These are phyloP conservation scores for Candida ulmi DNA, from an alignment of 805 yeast genomes.

Conservation along the genomic window DNA sequence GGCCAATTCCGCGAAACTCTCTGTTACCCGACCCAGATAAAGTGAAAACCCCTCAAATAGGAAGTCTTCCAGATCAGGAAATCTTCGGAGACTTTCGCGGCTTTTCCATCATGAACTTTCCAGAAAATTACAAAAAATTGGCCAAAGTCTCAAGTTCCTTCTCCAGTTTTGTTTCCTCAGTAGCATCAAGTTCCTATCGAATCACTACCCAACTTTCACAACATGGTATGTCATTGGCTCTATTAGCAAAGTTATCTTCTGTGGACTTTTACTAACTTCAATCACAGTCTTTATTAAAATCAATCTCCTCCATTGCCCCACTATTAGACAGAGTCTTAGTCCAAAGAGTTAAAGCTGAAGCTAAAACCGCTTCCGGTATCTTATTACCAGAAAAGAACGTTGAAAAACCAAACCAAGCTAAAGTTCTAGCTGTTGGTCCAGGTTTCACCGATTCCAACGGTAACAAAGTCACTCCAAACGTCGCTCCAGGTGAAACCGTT, in stretches of 20 bases:
- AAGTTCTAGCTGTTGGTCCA: constrained; percentile 93
- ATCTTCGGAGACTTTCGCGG: too few relatives aligned
- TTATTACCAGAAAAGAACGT: constrained; percentile 95
- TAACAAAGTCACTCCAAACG: constrained; percentile 63
- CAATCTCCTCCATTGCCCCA: constrained; percentile 85
- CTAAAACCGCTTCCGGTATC: constrained; percentile 89
- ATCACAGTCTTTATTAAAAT: constrained; percentile 67
- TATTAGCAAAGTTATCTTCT: too few relatives aligned
- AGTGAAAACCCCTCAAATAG: neutral
- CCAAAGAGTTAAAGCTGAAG: constrained; percentile 87
- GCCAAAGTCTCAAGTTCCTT: too few relatives aligned
- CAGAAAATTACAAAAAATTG: too few relatives aligned
- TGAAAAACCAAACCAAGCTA: constrained; percentile 88
- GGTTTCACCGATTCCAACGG: constrained; percentile 80
- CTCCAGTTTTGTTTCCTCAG: too few relatives aligned
- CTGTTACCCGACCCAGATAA: neutral
- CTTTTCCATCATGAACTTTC: neutral
- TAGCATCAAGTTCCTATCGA: too few relatives aligned
- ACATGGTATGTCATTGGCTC: too few relatives aligned
- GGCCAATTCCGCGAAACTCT: neutral
- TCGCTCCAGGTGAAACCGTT: constrained; percentile 87
- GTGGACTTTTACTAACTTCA: too few relatives aligned
- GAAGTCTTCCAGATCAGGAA: neutral
- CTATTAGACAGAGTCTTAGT: constrained; percentile 94
- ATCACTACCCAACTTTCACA: too few relatives aligned